Evolutionary conservation across 2,329 filamentous ascomycete genomes (phyloP).

Genomic region (Colletotrichum sp.): DNA sequence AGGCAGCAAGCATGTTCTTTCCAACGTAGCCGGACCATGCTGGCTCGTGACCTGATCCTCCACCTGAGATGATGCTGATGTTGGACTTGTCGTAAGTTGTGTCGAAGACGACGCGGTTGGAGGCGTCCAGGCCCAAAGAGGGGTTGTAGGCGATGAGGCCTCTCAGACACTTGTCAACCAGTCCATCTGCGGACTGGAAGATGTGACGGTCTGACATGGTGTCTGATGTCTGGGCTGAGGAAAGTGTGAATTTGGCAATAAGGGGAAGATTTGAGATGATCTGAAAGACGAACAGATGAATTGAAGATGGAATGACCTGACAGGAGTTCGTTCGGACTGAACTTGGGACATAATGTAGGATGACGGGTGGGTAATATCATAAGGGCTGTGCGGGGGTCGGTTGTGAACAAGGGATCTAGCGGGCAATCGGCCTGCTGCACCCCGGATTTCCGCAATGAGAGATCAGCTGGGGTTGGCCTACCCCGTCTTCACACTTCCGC

Average conservation of each 20-base stretch:
- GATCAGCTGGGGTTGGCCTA: conserved; percentile 1
- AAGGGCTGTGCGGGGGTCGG: conserved; percentile 1
- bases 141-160: conserved; percentile 61
- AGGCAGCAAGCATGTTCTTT: conserved; percentile 63
- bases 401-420: background rate
- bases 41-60: conserved; percentile 64
- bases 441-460: conserved; percentile 19
- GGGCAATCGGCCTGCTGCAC: background rate
- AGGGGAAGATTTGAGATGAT: background rate
- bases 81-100: conserved; percentile 46
- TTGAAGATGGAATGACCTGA: background rate
- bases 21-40: conserved; percentile 71
- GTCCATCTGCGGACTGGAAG: conserved; percentile 57
- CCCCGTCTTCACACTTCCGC: background rate
- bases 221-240: background rate
- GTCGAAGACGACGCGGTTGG: conserved; percentile 58
- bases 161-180: conserved; percentile 56
- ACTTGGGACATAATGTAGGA: background rate
- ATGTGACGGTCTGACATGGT: conserved; percentile 59
- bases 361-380: background rate
- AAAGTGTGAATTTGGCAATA: background rate
- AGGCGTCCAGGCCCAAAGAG: conserved; percentile 51
- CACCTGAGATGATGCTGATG: conserved; percentile 59
- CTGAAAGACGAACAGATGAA: background rate
- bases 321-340: background rate